Conservation (phyloP, 2,329 filamentous ascomycete species). For the Nemania diffusa region DNA sequence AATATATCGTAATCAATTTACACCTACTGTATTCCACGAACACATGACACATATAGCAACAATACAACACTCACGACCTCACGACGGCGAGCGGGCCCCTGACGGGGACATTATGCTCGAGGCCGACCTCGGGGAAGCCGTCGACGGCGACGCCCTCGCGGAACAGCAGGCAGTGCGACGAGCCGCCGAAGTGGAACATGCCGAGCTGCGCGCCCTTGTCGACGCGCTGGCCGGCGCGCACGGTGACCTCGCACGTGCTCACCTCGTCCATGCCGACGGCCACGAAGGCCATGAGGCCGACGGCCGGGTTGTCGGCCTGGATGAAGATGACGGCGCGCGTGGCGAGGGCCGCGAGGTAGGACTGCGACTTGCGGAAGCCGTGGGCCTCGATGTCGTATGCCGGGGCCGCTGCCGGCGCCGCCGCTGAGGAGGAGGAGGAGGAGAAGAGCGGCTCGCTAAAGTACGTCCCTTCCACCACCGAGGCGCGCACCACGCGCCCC, state of each 20-base stretch:
- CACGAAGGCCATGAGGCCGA: conserved; percentile 77
- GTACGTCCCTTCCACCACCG: conserved; percentile 66
- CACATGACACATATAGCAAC: not conserved
- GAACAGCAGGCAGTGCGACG: conserved; percentile 75
- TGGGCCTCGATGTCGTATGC: conserved; percentile 43
- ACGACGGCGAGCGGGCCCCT: conserved; percentile 43
- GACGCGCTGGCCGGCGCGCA: conserved; percentile 71
- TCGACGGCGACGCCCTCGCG: conserved; percentile 62
- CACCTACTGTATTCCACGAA: not conserved
- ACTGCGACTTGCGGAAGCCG: conserved; percentile 63
- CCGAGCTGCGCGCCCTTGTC: conserved; percentile 77
- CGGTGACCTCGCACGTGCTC: conserved; percentile 76
- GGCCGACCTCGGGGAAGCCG: conserved; percentile 38
- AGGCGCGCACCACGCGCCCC: conserved; percentile 64
- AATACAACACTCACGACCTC: conserved; percentile 22
- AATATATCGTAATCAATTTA: too few relatives aligned
- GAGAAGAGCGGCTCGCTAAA: conserved; percentile 60
- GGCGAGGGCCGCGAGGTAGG: conserved; percentile 74
- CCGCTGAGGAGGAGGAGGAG: not conserved
- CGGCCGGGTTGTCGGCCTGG: conserved; percentile 71
- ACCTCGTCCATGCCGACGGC: conserved; percentile 83
- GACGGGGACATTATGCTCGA: conserved; percentile 44
- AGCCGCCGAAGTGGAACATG: conserved; percentile 86
- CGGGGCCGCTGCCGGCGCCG: conserved; percentile 44
- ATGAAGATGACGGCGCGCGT: conserved; percentile 77